Evolutionary conservation across 1,284 basidiomycete species (phyloP).

Genomic region (Trichosporon sp.): DNA sequence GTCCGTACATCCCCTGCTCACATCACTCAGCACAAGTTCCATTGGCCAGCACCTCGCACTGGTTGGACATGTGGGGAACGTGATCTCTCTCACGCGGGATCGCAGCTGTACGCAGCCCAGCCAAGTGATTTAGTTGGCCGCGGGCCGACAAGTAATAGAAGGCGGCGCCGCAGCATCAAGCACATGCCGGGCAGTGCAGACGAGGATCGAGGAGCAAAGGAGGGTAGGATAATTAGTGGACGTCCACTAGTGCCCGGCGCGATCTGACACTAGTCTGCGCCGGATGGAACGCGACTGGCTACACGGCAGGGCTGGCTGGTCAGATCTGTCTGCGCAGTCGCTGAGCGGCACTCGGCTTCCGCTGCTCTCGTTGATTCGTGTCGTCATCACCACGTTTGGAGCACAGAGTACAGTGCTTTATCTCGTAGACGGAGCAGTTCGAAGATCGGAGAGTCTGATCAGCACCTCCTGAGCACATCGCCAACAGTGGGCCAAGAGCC

Average conservation of each 20-base stretch:
- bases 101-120: background rate
- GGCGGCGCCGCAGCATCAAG: too few species aligned
- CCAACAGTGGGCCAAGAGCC: background rate
- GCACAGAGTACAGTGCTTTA: too few species aligned
- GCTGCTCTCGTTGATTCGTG: background rate
- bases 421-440: too few species aligned
- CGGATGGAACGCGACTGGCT: background rate
- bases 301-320: background rate
- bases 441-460: background rate
- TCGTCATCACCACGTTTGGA: too few species aligned
- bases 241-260: background rate
- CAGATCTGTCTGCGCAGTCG: background rate
- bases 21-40: background rate
- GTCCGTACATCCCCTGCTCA: too few species aligned
- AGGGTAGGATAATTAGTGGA: background rate
- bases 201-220: background rate
- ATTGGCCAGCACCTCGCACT: background rate
- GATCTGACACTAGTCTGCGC: constrained; percentile 7
- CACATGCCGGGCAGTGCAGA: too few species aligned
- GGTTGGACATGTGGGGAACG: background rate
- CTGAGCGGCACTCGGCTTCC: background rate
- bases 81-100: background rate
- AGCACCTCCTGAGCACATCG: background rate
- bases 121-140: background rate
- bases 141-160: background rate